These are phyloP conservation scores for Aspergillus sp. DNA, from an alignment of 2,329 filamentous ascomycete species.

Conservation along the genomic window DNA sequence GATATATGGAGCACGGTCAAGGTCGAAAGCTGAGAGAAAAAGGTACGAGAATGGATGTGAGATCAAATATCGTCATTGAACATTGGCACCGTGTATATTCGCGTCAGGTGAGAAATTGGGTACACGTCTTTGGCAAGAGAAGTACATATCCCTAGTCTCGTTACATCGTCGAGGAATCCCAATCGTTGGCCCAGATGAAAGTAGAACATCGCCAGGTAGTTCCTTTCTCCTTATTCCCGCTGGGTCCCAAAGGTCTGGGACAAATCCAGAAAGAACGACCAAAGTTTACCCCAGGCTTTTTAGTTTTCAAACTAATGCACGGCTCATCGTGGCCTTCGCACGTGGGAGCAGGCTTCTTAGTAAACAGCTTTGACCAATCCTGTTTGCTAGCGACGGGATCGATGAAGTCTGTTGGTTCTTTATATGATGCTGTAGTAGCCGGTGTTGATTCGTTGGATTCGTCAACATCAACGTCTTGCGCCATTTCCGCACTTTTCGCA, in stretches of 20 bases:
- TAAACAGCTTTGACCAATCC: constrained; percentile 81
- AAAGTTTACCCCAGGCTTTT: constrained; percentile 83
- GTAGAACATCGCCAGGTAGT: constrained; percentile 86
- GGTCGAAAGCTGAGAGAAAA: no score
- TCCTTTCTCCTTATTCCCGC: constrained; percentile 77
- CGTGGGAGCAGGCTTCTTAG: constrained; percentile 69
- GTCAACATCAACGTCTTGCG: neutral
- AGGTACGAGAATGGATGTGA: no score
- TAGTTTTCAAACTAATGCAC: constrained; percentile 79
- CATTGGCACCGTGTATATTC: neutral
- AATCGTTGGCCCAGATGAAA: constrained; percentile 71
- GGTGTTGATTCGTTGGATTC: constrained; percentile 3
- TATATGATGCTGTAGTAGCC: constrained; percentile 22
- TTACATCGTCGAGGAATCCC: constrained; percentile 43
- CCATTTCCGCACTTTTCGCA: neutral
- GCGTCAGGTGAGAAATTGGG: neutral
- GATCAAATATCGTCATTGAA: neutral
- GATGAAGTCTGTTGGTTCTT: constrained; percentile 50
- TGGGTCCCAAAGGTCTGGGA: constrained; percentile 76
- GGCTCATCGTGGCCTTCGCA: constrained; percentile 84
- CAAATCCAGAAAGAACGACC: constrained; percentile 69
- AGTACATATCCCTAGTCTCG: neutral
- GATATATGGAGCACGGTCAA: neutral
- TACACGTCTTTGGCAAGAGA: neutral
- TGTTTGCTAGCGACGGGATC: constrained; percentile 74